Base-by-base conservation (phyloP, 352 stramenopile genomes). In the Pythium folliculosum region DNA sequence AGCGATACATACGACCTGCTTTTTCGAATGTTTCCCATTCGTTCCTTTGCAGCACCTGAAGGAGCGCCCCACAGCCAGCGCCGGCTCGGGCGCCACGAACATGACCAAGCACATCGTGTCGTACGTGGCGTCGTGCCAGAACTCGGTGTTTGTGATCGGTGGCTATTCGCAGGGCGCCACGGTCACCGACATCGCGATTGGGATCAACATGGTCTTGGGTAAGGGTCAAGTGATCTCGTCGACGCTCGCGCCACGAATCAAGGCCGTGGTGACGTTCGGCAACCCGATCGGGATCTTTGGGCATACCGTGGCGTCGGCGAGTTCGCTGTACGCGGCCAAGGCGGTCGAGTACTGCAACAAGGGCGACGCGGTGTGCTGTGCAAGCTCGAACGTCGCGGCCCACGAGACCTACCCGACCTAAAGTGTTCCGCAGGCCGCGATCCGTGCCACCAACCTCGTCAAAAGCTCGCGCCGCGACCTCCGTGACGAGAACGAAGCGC, bases 91-190 rank as follows among this genome's bases (percentile, higher is more conserved):
- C 9, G 71, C 71, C 23, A 79, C 68, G n/a, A 72, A 69, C 44
- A 74, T 81, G 72, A 72, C 68, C 47, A 76, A 73, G 47, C 63
- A 78, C n/a, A 63, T 81, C 51, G 22, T 56, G 48, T 65, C 52
- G 9, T 67, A 71, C 9, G 65, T 71, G 1, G 35, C 68, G 17
- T 16, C 71, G 47, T 81, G 75, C 48, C 69, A 71, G 0, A 70
- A 77, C 62, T 5, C 56, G 4, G 56, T 27, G 14, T 53, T 51
- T 5, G 56, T 63, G 40, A 27, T 63, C 25, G 56, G 56, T 3
- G 56, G 56, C 23, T 63, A 76, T 14, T 71, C 60, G 37, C 43
- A 71, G 5, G 58, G 63, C 5, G 65, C 58, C 37, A 32, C 59
- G 8, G 67, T 77, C 58, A 72, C 63, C 1, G 63, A 72, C 30